A percentile compares a stretch with the other conserved stretches of the same genome.
Conservation (phyloP, 2,329 filamentous ascomycete species). For the Ceratocystis ficicola region DNA sequence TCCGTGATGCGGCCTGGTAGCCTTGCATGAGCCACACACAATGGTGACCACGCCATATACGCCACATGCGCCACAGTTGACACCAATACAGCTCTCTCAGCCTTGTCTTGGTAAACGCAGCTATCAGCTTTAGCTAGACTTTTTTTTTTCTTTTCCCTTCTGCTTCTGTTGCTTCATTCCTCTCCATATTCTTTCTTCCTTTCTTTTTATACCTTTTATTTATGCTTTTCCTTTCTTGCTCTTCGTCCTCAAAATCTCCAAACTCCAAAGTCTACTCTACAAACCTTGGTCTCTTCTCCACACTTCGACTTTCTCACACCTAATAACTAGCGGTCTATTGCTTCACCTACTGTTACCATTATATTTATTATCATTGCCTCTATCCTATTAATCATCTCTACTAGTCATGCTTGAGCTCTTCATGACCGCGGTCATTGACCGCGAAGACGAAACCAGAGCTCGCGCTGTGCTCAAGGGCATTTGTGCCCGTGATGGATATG, state of each 20-base stretch:
- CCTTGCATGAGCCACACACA: neutral
- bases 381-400: slow-evolving; percentile 5
- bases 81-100: neutral
- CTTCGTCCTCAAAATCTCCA: neutral
- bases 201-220: neutral
- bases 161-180: neutral
- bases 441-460: slow-evolving; percentile 38
- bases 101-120: neutral
- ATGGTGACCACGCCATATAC: neutral
- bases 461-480: slow-evolving; percentile 45
- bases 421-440: slow-evolving; percentile 41
- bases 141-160: neutral
- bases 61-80: no score
- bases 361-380: neutral
- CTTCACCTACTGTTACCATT: neutral
- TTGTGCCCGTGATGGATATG: slow-evolving; percentile 43
- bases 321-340: neutral
- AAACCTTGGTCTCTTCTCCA: no score
- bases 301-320: neutral
- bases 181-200: neutral
- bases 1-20: no score
- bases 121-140: neutral
- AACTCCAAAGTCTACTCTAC: no score
- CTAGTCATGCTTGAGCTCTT: slow-evolving; percentile 46
- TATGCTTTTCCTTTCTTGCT: neutral